A percentile compares a stretch with the other conserved stretches of the same genome.
phyloP scores from a whole-genome alignment of 1,139 yeast species.

The Diutina neorugosa region DNA sequence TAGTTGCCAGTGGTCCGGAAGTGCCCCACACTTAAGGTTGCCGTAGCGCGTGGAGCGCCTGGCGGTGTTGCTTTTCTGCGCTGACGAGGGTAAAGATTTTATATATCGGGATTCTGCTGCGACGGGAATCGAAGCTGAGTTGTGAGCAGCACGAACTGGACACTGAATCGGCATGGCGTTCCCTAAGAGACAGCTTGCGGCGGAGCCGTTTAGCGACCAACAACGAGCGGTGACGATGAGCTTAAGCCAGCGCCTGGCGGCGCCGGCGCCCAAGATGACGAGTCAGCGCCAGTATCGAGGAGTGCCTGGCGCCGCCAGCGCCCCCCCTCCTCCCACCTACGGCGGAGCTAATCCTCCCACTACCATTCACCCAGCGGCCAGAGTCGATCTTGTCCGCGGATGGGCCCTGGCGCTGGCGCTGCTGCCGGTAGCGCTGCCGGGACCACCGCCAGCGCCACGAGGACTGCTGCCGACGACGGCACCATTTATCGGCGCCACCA shows the following conservation, averaged over 20 bases:
- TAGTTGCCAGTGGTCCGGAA: background rate
- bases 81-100: background rate
- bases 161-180: conserved; percentile 4
- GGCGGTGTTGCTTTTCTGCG: background rate
- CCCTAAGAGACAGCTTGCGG: conserved; percentile 16
- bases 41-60: background rate
- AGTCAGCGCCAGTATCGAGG: conserved; percentile 6
- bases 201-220: conserved; percentile 24
- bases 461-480: conserved; percentile 4
- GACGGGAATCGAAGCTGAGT: background rate
- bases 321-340: background rate
- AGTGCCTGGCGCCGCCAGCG: background rate
- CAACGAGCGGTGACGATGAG: conserved; percentile 20
- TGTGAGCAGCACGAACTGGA: background rate
- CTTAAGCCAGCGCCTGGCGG: conserved; percentile 17
- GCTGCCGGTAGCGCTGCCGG: background rate
- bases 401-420: background rate
- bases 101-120: background rate
- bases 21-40: background rate
- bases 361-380: background rate
- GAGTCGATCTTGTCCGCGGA: background rate
- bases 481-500: background rate
- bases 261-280: conserved; percentile 16
- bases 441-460: background rate
- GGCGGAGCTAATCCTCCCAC: background rate